These are phyloP conservation scores for Helotiales sp. DNA, from an alignment of 2,329 filamentous ascomycete species.

Conservation along the genomic window DNA sequence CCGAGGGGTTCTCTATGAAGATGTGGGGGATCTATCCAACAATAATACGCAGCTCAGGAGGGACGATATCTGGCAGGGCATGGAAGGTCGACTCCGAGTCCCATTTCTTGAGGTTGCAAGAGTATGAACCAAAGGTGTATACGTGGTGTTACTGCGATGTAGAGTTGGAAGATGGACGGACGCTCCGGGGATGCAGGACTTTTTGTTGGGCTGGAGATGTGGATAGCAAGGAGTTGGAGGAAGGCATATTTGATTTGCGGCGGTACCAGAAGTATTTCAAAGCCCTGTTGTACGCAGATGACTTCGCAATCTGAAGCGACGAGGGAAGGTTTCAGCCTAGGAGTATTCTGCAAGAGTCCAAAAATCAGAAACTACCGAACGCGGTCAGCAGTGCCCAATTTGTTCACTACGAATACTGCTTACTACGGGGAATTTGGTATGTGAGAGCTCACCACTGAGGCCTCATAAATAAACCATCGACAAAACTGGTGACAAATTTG, in stretches of 20 bases:
- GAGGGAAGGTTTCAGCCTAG: too few species aligned
- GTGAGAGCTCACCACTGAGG: too few species aligned
- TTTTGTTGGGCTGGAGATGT: neutral
- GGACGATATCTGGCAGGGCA: neutral
- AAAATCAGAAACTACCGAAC: too few species aligned
- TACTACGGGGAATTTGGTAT: too few species aligned
- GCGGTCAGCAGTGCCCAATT: too few species aligned
- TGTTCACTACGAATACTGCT: too few species aligned
- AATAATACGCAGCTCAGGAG: neutral
- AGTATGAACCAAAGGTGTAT: neutral
- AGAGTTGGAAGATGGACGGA: neutral
- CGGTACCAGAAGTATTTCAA: neutral
- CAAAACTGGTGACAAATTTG: too few species aligned
- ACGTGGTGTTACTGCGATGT: neutral
- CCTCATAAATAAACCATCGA: too few species aligned
- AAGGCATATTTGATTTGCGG: neutral
- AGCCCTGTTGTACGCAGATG: neutral
- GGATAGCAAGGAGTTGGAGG: neutral
- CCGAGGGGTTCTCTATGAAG: neutral
- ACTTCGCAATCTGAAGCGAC: too few species aligned
- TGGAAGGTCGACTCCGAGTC: neutral
- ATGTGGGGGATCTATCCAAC: constrained; percentile 1
- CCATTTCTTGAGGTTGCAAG: neutral
- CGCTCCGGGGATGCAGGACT: neutral
- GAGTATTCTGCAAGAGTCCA: too few species aligned